These are phyloP conservation scores for Phytophthora chlamydospora DNA, from an alignment of 352 stramenopile species.

Conservation along the genomic window DNA sequence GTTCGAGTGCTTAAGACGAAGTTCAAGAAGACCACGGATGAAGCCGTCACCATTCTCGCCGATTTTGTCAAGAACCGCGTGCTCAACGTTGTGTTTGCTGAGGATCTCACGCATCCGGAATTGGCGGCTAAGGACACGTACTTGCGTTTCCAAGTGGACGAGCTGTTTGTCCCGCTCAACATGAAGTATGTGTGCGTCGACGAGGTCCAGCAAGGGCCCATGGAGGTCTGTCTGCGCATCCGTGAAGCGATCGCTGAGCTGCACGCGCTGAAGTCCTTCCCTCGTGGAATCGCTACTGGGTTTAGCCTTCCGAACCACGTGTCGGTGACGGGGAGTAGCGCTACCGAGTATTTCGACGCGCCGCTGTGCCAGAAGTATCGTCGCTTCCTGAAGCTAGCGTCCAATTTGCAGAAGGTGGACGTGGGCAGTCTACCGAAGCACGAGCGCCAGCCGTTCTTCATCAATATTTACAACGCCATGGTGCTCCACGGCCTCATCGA, in stretches of 20 bases:
- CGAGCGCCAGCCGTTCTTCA: slow-evolving; percentile 88
- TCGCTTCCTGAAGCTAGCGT: slow-evolving; percentile 70
- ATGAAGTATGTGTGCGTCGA: slow-evolving; percentile 77
- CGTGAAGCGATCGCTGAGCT: slow-evolving; percentile 73
- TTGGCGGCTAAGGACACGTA: slow-evolving; percentile 59
- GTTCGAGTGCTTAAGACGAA: slow-evolving; percentile 59
- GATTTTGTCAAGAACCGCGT: slow-evolving; percentile 51
- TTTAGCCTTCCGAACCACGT: slow-evolving; percentile 55
- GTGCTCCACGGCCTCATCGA: slow-evolving; percentile 87
- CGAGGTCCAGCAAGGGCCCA: slow-evolving; percentile 48
- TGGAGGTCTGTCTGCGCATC: slow-evolving; percentile 76
- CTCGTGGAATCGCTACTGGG: slow-evolving; percentile 70
- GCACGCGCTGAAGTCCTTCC: slow-evolving; percentile 69
- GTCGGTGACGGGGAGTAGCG: slow-evolving; percentile 15
- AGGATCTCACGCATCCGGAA: slow-evolving; percentile 53
- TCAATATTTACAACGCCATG: slow-evolving; percentile 92
- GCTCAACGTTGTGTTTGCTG: slow-evolving; percentile 64
- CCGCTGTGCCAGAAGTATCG: slow-evolving; percentile 71
- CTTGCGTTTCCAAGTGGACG: slow-evolving; percentile 86
- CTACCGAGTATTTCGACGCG: slow-evolving; percentile 57
- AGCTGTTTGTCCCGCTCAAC: slow-evolving; percentile 82
- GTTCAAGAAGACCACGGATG: slow-evolving; percentile 56
- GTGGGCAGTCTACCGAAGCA: slow-evolving; percentile 80
- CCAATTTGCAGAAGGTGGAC: slow-evolving; percentile 73
- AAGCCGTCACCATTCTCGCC: slow-evolving; percentile 50